These are phyloP conservation scores for Amesomyces nigricolor DNA, from an alignment of 2,329 filamentous ascomycete species.

Conservation along the genomic window DNA sequence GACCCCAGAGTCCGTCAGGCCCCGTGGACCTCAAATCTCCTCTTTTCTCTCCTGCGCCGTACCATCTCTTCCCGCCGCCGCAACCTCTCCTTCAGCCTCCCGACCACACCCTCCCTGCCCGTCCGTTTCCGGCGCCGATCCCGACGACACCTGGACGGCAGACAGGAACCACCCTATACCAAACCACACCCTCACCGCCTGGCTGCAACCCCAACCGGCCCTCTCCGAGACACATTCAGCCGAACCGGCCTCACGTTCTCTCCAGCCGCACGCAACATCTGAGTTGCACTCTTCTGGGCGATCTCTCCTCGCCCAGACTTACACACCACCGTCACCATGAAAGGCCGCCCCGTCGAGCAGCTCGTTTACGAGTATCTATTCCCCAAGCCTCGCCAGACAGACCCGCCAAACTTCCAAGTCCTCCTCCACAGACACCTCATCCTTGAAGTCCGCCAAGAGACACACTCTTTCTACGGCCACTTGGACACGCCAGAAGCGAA, in stretches of 20 bases:
- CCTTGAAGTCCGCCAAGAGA: conserved; percentile 72
- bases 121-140: conserved; percentile 13
- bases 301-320: no score
- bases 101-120: neutral
- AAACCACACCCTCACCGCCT: neutral
- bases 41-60: conserved; percentile 10
- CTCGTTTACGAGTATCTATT: conserved; percentile 72
- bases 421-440: conserved; percentile 67
- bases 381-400: conserved; percentile 59
- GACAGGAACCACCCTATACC: neutral
- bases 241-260: neutral
- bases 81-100: neutral
- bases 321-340: conserved; percentile 48
- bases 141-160: conserved; percentile 1
- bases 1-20: conserved; percentile 13
- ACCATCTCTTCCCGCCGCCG: no score
- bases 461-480: conserved; percentile 71
- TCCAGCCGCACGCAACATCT: neutral
- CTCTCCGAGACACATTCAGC: neutral
- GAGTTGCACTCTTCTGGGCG: no score
- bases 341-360: conserved; percentile 63
- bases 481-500: conserved; percentile 75
- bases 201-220: neutral
- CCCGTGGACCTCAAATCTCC: conserved; percentile 21
- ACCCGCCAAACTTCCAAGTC: conserved; percentile 65